Evolutionary conservation across 2,329 filamentous ascomycete genomes (phyloP), one percentile per base, ranked within the genome.

Genomic region (Penicillium sp.): DNA sequence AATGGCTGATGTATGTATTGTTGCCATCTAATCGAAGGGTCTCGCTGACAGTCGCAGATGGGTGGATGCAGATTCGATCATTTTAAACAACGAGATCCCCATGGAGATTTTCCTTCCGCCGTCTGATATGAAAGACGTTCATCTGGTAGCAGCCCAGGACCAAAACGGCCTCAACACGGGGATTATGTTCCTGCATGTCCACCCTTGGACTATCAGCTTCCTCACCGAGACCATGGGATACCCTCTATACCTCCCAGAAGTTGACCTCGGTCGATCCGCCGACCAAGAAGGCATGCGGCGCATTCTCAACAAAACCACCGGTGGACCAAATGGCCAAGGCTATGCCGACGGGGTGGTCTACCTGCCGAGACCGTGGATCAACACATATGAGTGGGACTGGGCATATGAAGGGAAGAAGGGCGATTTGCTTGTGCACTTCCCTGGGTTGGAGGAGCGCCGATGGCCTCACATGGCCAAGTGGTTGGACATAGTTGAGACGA

Each of bases 1-100:
- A 75, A 49, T 75, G 72, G 72, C 57, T 75, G 32, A 69, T 74
- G 69, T 72, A 54, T 39, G 67, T 60, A 29, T 31, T 40, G n/a
- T 29, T 5, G n/a, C 27, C n/a, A 6, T 27, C 10, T 11, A 1
- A 5, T 11, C 22, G 14, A 24, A 27, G 9, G 10, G 22, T n/a
- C 6, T 18, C 2, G 21, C 45, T 43, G 8, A 46, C 21, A 34
- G 4, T 27, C 42, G 7, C 27, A 72, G 68, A 52, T 74, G 71
- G 66, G 64, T 67, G 36, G 71, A 74, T 48, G 65, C 61, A 42
- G 71, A 74, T 43, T 64, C 68, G 1, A 61, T 72, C 7, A 53
- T 74, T 27, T 64, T 74, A 54, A 74, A 74, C 55, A 60, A 64
- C 1, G 60, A 70, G 14, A 64, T 74, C n/a, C 67, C 65, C 3